Evolutionary conservation across 2,329 filamentous ascomycete species (phyloP), one percentile per base, ranked within the genome.

Genomic region (Cercospora sojina): DNA sequence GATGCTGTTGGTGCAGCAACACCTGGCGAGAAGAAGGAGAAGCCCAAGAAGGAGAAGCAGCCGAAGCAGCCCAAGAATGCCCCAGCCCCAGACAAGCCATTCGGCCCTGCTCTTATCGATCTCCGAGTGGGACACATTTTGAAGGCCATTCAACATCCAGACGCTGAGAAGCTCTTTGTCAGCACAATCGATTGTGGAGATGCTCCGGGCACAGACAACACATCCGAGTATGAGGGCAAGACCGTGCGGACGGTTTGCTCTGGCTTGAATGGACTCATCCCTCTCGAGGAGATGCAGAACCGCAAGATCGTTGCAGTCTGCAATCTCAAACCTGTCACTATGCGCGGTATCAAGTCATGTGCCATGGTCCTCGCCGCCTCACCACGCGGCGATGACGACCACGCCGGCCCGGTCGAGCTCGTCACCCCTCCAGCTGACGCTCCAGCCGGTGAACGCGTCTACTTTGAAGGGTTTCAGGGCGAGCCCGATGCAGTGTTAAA

Each of bases 241-340:
- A 85, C 94, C 51, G 92, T 93, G 74, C 91, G 95, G 56, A 99
- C 94, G 16, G 94, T 99, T 58, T 99, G 95, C 87, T 98, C 95
- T 1, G 95, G 95, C 29, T 86, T 99, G 71, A 97, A 97, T 80
- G 95, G 95, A 7, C 87, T 97, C 31, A 83, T 99, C 1, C 95
- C 95, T 0, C 85, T 99, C 56, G 92, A 92, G 79, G 92, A 97
- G 80, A 97, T 99, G 95, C 95, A 99, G 80, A 89, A 89, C 76
- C 92, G 95, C 79, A 96, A 96, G 83, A 92, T 99, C 68, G 87
- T 99, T 32, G 91, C 95, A 1, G 94, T 99, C 23, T 96, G 92
- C 85, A 99, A 99, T 81, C 87, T 99, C 73, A 99, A 99, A 86
- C 95, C 95, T 59, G 95, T 98, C 79, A 99, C 96, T 80, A 99